Conservation (phyloP, 1,284 basidiomycete genomes). For the Anthracocystis panici-leucophaei region DNA sequence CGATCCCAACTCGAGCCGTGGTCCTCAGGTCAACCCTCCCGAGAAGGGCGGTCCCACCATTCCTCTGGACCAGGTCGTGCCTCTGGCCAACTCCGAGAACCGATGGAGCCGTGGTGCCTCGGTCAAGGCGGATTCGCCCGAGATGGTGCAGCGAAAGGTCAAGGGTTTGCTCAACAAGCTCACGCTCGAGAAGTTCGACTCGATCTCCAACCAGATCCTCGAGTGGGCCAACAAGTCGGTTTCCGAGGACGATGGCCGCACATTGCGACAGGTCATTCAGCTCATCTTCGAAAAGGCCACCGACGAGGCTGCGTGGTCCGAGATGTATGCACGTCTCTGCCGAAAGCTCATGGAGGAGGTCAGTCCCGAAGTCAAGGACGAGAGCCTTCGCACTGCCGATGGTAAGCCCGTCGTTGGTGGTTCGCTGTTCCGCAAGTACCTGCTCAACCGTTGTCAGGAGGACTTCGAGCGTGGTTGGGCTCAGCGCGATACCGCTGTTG, state of each 20-base stretch:
- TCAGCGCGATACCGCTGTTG: slow-evolving; percentile 73
- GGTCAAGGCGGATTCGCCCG: slow-evolving; percentile 76
- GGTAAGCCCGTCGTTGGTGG: slow-evolving; percentile 88
- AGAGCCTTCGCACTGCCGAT: slow-evolving; percentile 75
- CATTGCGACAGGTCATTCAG: slow-evolving; percentile 92
- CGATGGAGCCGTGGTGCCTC: slow-evolving; percentile 76
- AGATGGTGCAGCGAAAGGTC: slow-evolving; percentile 91
- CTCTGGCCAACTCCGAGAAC: slow-evolving; percentile 82
- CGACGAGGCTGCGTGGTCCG: slow-evolving; percentile 92
- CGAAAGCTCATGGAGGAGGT: slow-evolving; percentile 93
- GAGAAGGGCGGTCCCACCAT: slow-evolving; percentile 72
- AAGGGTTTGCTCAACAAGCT: slow-evolving; percentile 94
- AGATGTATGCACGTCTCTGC: slow-evolving; percentile 96
- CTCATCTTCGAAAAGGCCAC: slow-evolving; percentile 97
- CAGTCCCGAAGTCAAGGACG: slow-evolving; percentile 86
- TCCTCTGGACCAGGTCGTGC: slow-evolving; percentile 74
- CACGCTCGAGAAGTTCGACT: slow-evolving; percentile 95
- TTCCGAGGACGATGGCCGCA: slow-evolving; percentile 90
- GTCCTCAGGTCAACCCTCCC: slow-evolving; percentile 66
- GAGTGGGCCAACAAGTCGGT: slow-evolving; percentile 93
- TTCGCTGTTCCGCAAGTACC: slow-evolving; percentile 86
- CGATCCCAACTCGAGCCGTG: slow-evolving; percentile 58
- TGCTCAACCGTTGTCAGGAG: slow-evolving; percentile 91
- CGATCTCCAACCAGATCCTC: slow-evolving; percentile 92
- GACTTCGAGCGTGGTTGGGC: slow-evolving; percentile 90